These are phyloP conservation scores for Boletus smithii DNA, from an alignment of 1,284 basidiomycete species.

Conservation along the genomic window DNA sequence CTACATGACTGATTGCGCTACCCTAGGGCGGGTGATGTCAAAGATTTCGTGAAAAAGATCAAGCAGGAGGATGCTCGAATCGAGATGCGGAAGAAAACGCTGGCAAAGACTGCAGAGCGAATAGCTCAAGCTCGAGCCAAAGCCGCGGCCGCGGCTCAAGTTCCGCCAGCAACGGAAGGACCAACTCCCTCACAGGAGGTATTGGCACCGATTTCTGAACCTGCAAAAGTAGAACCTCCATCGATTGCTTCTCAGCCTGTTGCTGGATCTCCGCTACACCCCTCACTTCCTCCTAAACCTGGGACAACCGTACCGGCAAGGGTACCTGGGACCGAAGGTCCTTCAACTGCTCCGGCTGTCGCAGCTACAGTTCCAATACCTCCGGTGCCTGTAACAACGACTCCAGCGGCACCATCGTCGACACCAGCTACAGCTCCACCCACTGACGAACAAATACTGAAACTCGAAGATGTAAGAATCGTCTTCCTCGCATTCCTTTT, in stretches of 20 bases:
- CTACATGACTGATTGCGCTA: constrained; percentile 2
- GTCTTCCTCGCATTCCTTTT: neutral
- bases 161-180: constrained; percentile 14
- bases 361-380: constrained; percentile 9
- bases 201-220: constrained; percentile 22
- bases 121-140: constrained; percentile 44
- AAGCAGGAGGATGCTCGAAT: constrained; percentile 64
- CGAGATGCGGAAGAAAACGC: constrained; percentile 53
- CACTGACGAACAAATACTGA: constrained; percentile 51
- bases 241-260: constrained; percentile 4
- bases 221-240: constrained; percentile 22
- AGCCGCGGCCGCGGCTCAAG: constrained; percentile 35
- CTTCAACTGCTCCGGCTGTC: constrained; percentile 9
- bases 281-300: constrained; percentile 58
- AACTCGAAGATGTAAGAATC: constrained; percentile 57
- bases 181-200: constrained; percentile 25
- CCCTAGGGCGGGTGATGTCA: constrained; percentile 64
- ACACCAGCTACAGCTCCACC: constrained; percentile 30
- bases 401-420: constrained; percentile 16
- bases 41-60: constrained; percentile 67
- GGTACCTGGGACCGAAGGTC: constrained; percentile 30
- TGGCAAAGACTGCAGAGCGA: constrained; percentile 48
- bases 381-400: constrained; percentile 17
- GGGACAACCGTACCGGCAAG: constrained; percentile 35
- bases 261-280: constrained; percentile 52